Base-by-base conservation (phyloP, 306 rosid genomes). In the Cucurbita moschata region DNA sequence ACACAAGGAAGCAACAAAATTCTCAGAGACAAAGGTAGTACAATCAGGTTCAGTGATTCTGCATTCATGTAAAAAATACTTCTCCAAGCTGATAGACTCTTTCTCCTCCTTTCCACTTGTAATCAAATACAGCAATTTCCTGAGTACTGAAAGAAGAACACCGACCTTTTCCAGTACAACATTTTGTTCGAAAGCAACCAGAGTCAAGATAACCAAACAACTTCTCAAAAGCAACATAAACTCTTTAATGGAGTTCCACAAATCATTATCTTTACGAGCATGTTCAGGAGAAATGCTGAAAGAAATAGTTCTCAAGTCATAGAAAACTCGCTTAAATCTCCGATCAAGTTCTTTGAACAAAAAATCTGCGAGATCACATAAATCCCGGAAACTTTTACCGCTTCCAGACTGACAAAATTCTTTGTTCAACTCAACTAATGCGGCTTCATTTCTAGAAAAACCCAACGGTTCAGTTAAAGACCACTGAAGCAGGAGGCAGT, bases 191-290 rank as follows among this genome's bases (percentile, higher is more conserved):
- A 73, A 61, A 52, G 53, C 75, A 7, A 79, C 77, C 64, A 84
- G 64, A 8, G 85, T 84, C 82, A 89, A 76, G 56, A 79, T 53
- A 49, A 83, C 78, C 73, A 90, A 62, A 77, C 86, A 86, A 76
- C 90, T 81, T 46, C 97, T 86, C 54, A 94, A 79, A 72, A 85
- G 62, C 83, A 84, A 71, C 58, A 79, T 54, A 56, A 89, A 75
- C 42, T 87, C 85, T 26, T 86, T 74, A 73, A 79, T 74, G 75
- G 79, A n/a, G 16, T 80, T 50, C 79, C 81, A 74, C 43, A 79
- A 49, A 78, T 62, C 79, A 42, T 84, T 72, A 56, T 60, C 59
- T 76, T 40, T 81, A 61, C 35, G 50, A 7, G 61, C 15, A 5
- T 40, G 57, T 76, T 74, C 73, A 21, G 59, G 59, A 26, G 76